Base-by-base conservation (phyloP, 805 yeast species). In the Candida boleticola region DNA sequence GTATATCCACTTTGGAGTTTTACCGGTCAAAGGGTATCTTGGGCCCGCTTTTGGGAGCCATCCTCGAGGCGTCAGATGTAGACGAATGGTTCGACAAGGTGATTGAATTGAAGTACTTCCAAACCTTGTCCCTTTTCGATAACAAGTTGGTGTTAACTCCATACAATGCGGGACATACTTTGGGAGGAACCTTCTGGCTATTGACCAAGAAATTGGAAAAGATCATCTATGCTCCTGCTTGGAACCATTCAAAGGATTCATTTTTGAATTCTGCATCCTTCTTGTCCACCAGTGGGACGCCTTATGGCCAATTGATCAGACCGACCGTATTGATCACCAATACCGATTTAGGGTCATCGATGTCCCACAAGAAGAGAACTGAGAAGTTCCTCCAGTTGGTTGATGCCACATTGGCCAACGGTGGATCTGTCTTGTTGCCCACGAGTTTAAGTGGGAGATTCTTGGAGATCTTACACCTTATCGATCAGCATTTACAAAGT, bases 161-260 rank as follows among this genome's bases (percentile, higher is more conserved):
- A 0, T 81, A 82, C 51, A 89, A 86, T 59, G 83, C 97, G 0
- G 99, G 99, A 3, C 96, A 88, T 57, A 74, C 95, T 0, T 72
- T 93, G 22, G 99, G 99, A 47, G 98, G 99, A 11, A 80, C 95
- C 0, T 79, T 90, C 36, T 90, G 97, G 97, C 68, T 83, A 29
- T 60, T 92, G 9, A 74, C 77, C 35, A 82, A 82, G 42, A 81
- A 84, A 46, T 77, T 82, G 14, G 97, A 92, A 50, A 83, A 83
- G 48, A 67, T 90, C n/a, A 69, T 92, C 2, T 88, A 89, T 60
- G 95, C 96, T 0, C 89, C 93, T 1, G 80, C 85, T 35, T 93
- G 98, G 98, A 92, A 90, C 60, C 98, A 93, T 58, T 83, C 97
- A 1, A 82, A 81, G 49, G 98, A 92, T 56, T 76, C 87, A 0